Base-by-base conservation (phyloP, 2,329 filamentous ascomycete species). In the Ramularia endophylla region DNA sequence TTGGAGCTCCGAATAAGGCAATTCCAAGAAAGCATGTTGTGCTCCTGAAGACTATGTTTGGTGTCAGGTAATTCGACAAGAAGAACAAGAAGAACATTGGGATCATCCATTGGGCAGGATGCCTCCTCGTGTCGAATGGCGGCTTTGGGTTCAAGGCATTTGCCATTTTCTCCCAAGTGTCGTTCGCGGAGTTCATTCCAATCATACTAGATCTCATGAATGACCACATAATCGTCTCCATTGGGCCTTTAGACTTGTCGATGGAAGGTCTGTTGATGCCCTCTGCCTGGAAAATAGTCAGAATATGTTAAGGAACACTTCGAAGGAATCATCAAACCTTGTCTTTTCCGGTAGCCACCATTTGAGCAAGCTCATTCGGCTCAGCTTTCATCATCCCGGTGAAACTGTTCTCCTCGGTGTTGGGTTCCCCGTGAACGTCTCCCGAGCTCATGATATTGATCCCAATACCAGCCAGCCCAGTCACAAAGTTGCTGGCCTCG, bases 191-290 rank as follows among this genome's bases (percentile, higher is more conserved):
- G 11, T 20, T 38, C 12, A 43, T 13, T 28, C 5, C 19, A 15
- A 35, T 35, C 41, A 43, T 38, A 13, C 29, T 29, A 11, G 36
- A 30, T 17, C 12, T 8, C 15, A 34, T 20, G 20, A 38, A 38
- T 7, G 35, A 40, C 38, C 42, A 44, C 42, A 40, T 44, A 15
- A 41, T 44, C 8, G 36, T 34, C 20, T 38, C 35, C 41, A 44
- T 36, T 11, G 37, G 42, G 8, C 18, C 37, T 20, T 44, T 40
- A 4, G 32, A 29, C 37, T 44, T 40, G 13, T 42, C 40, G 5
- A 30, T 32, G 4, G 40, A 42, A 29, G 40, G 40, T 2, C 12
- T 27, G 8, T 35, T 19, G 13, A 40, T 22, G 12, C 38, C 38
- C 27, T 34, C 30, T n/a, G 38, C 38, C 22, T 25, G 22, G 22